These are phyloP conservation scores for Coemansia guatemalensis DNA, from an alignment of 192 early-diverging fungal species.

Conservation along the genomic window DNA sequence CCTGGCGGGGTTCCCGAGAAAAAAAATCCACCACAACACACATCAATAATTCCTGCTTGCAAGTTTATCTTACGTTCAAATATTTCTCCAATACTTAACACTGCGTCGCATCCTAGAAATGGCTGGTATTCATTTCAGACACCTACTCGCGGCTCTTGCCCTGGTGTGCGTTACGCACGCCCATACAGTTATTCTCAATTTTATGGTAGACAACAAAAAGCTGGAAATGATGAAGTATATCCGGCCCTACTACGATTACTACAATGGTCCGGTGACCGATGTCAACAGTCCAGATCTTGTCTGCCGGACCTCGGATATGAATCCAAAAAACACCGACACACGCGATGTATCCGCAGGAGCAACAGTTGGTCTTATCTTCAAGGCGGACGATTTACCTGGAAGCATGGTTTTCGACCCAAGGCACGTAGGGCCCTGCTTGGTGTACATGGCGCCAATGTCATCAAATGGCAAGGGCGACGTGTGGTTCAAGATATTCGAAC, in stretches of 20 bases:
- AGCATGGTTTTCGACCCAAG: neutral
- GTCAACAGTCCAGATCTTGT: neutral
- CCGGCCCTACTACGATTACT: neutral
- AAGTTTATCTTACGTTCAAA: no score
- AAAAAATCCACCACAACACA: no score
- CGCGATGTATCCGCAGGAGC: neutral
- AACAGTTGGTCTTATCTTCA: neutral
- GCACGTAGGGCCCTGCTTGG: slow-evolving; percentile 20
- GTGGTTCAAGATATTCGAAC: slow-evolving; percentile 34
- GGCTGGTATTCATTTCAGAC: no score
- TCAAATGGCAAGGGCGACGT: slow-evolving; percentile 15
- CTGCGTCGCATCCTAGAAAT: no score
- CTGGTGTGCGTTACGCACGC: neutral
- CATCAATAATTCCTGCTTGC: no score
- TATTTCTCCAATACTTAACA: no score
- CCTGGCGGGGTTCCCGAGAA: no score
- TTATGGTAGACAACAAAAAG: neutral
- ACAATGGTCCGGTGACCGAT: neutral
- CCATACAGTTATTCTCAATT: neutral
- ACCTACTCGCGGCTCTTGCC: neutral
- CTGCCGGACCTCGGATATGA: neutral
- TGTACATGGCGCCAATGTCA: slow-evolving; percentile 22
- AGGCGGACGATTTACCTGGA: neutral
- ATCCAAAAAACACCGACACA: neutral
- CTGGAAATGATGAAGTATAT: neutral